phyloP scores from a whole-genome alignment of 306 rosid species.

The Prunus salicina region DNA sequence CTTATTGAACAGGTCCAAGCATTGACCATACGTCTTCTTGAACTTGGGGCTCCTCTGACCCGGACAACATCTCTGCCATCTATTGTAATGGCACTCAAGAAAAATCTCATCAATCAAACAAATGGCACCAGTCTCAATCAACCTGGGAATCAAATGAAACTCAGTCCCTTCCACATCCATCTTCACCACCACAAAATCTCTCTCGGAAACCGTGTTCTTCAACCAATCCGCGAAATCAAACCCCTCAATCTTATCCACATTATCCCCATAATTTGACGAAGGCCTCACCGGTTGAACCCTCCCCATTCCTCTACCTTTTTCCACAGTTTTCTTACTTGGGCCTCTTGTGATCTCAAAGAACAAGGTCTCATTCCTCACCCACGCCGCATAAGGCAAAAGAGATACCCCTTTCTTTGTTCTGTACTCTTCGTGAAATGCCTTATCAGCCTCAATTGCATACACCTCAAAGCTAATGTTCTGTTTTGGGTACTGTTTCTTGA shows the following conservation, averaged over 20 bases:
- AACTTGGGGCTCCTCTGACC: slow-evolving; percentile 55
- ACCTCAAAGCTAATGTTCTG: slow-evolving; percentile 48
- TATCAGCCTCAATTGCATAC: slow-evolving; percentile 60
- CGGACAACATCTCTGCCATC: slow-evolving; percentile 55
- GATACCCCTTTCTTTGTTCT: slow-evolving; percentile 29
- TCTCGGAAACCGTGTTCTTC: slow-evolving; percentile 24
- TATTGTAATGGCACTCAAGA: slow-evolving; percentile 62
- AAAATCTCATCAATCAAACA: slow-evolving; percentile 68
- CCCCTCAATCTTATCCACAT: slow-evolving; percentile 47
- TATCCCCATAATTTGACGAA: slow-evolving; percentile 42
- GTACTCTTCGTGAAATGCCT: slow-evolving; percentile 47
- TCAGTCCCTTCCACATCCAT: slow-evolving; percentile 72
- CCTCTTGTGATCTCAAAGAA: slow-evolving; percentile 61
- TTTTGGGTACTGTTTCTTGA: slow-evolving; percentile 56
- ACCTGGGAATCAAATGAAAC: slow-evolving; percentile 57
- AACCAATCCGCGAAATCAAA: slow-evolving; percentile 60
- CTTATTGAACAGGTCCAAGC: slow-evolving; percentile 45
- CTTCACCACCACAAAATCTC: slow-evolving; percentile 60
- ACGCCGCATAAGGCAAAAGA: slow-evolving; percentile 57
- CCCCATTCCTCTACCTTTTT: slow-evolving; percentile 43
- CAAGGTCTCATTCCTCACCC: slow-evolving; percentile 68
- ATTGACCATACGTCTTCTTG: slow-evolving; percentile 41
- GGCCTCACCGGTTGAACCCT: slow-evolving; percentile 51
- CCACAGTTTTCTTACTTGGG: slow-evolving; percentile 28
- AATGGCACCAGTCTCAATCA: slow-evolving; percentile 57